Evolutionary conservation across 345 rosid species (phyloP).

Genomic region (Lepidium didymum): DNA sequence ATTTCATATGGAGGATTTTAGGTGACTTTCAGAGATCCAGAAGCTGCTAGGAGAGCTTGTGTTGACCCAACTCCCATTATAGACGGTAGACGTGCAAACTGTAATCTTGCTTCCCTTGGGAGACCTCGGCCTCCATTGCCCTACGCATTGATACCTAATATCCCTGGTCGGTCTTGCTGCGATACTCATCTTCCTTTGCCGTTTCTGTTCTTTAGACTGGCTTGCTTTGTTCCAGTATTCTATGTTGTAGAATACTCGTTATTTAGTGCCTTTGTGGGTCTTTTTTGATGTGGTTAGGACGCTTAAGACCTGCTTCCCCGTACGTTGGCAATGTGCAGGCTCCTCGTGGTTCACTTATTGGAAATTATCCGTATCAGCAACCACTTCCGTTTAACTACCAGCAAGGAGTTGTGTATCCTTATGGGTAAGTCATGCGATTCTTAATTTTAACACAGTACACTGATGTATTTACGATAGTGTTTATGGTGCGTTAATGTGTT

Average conservation of each 20-base stretch:
- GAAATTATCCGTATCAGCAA: slow-evolving; percentile 74
- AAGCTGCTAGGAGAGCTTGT: slow-evolving; percentile 94
- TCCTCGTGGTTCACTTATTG: slow-evolving; percentile 49
- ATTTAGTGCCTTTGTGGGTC: neutral
- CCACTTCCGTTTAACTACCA: slow-evolving; percentile 64
- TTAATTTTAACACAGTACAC: neutral
- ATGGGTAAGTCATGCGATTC: slow-evolving; percentile 56
- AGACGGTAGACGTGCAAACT: slow-evolving; percentile 94
- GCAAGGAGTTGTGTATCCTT: slow-evolving; percentile 71
- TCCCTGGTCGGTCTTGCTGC: slow-evolving; percentile 29
- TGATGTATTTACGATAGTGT: neutral
- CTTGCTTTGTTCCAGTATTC: neutral
- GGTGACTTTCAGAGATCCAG: slow-evolving; percentile 98
- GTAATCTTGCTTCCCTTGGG: slow-evolving; percentile 96
- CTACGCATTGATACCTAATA: slow-evolving; percentile 42
- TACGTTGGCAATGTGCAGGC: slow-evolving; percentile 54
- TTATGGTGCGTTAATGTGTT: neutral
- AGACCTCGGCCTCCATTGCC: slow-evolving; percentile 62
- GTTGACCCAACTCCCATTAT: slow-evolving; percentile 79
- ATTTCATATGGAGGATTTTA: slow-evolving; percentile 67
- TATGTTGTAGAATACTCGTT: neutral
- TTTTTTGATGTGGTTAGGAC: slow-evolving; percentile 40
- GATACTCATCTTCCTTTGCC: neutral
- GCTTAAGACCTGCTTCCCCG: slow-evolving; percentile 54
- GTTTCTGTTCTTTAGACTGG: neutral